Evolutionary conservation across 148 eudicot genomes (phyloP), one percentile per base, ranked within the genome.

Genomic region (Suaeda aralocaspica): DNA sequence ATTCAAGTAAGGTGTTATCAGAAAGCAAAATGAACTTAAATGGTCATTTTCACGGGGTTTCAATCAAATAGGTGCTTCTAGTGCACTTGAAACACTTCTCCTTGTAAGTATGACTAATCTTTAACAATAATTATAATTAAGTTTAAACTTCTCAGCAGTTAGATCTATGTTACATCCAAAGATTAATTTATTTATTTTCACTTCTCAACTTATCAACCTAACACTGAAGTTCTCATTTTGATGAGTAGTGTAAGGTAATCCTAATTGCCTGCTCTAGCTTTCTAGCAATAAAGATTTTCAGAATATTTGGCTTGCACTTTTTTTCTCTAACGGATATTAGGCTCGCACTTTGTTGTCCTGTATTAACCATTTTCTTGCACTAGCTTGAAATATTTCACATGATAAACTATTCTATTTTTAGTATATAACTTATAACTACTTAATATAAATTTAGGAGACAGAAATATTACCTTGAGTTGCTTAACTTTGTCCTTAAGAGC

Each of bases 381-480:
- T n/a, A n/a, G n/a, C n/a, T n/a, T n/a, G n/a, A n/a, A n/a, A n/a
- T n/a, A n/a, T n/a, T n/a, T n/a, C n/a, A n/a, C n/a, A n/a, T n/a
- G n/a, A n/a, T n/a, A n/a, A n/a, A n/a, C n/a, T n/a, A n/a, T n/a
- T 46, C 1, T 24, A 67, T 46, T n/a, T 46, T 25, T 21, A 19
- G 25, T 51, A 22, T 21, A 59, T 41, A n/a, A n/a, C 45, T 30
- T 11, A 53, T 39, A 31, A 57, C 0, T 16, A 72, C 25, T 57
- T 48, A 16, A 66, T 53, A 51, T 51, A 49, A n/a, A 59, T 59
- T 2, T 11, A n/a, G 56, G 46, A 26, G 13, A 18, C 25, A 34
- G 50, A 71, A 48, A 42, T 26, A 31, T 70, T 28, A 83, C 86
- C 83, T 83, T 83, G 65, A 71, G 76, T 64, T 77, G 86, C 79